Evolutionary conservation across 192 early-diverging fungal genomes (phyloP).

Genomic region (Coemansia sp.): DNA sequence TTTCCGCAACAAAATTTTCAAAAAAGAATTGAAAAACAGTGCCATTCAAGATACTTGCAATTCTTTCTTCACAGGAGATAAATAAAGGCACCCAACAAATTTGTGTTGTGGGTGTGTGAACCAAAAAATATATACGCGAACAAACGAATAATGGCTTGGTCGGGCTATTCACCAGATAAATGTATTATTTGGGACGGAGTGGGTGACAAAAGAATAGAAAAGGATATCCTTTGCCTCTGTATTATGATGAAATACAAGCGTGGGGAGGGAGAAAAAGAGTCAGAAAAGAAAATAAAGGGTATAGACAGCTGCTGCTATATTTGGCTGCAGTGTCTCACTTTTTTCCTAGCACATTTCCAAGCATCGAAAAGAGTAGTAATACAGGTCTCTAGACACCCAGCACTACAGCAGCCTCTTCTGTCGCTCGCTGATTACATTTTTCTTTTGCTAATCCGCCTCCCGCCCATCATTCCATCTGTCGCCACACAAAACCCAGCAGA

Average conservation of each 20-base stretch:
- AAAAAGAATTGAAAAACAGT: neutral
- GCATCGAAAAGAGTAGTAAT: neutral
- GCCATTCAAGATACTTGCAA: neutral
- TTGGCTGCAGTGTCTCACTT: slow-evolving; percentile 1
- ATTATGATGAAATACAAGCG: neutral
- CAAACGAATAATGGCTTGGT: neutral
- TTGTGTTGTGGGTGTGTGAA: neutral
- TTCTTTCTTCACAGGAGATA: neutral
- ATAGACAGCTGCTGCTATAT: neutral
- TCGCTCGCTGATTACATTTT: too few relatives aligned
- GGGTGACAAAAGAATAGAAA: neutral
- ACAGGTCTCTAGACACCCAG: neutral
- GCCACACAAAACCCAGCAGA: too few relatives aligned
- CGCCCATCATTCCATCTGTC: too few relatives aligned
- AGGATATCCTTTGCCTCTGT: neutral
- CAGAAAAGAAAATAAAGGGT: neutral
- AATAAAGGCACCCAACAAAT: neutral
- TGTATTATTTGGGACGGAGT: neutral
- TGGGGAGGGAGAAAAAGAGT: neutral
- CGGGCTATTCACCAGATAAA: neutral
- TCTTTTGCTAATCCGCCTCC: too few relatives aligned
- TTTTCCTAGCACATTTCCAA: neutral
- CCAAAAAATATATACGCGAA: neutral
- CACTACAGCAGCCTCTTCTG: too few relatives aligned
- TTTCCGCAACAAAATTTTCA: neutral